Evolutionary conservation across 345 rosid genomes (phyloP), one percentile per base, ranked within the genome.

Genomic region (Cardamine chenopodiifolia): DNA sequence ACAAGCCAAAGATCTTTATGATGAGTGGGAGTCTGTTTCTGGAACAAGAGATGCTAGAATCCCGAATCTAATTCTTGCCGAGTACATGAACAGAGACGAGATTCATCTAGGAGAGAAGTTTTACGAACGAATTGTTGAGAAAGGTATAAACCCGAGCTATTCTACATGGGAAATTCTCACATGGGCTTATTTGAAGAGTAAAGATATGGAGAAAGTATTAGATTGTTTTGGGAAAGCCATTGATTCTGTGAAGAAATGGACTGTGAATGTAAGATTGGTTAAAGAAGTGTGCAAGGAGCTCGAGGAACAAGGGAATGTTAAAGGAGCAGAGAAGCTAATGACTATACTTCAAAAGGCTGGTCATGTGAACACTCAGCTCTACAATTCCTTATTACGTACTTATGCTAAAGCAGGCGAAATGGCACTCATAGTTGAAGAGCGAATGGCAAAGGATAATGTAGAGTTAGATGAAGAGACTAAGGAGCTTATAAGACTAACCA

Each of bases 111-210:
- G 92, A 17, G 89, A 84, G 77, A 71, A 67, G 15, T 85, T 94
- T 66, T 80, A 75, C 66, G 57, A 82, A 32, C 80, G 68, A 8
- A 83, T 89, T 48, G 75, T 82, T 18, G 73, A 81, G 52, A 89
- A 88, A 72, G 85, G 85, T 57, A 78, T 88, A 25, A 80, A 67
- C 44, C 93, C 93, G 4, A 79, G 82, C 78, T 90, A 91, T 76
- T 87, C 93, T 20, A 86, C 97, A 39, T 92, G 93, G 93, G 96
- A 94, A 71, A 93, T 90, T 76, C 87, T 92, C 53, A 81, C 91
- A 1, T 83, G 90, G 88, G 93, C 86, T 37, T 82, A 86, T 78
- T 64, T 91, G 75, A 84, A 85, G 68, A 68, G 56, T 19, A 82
- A 80, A 67, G 82, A 82, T 56, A 78, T 75, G 73, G 89, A 80